phyloP scores from a whole-genome alignment of 2,329 filamentous ascomycete species.

The Trichothecium roseum region DNA sequence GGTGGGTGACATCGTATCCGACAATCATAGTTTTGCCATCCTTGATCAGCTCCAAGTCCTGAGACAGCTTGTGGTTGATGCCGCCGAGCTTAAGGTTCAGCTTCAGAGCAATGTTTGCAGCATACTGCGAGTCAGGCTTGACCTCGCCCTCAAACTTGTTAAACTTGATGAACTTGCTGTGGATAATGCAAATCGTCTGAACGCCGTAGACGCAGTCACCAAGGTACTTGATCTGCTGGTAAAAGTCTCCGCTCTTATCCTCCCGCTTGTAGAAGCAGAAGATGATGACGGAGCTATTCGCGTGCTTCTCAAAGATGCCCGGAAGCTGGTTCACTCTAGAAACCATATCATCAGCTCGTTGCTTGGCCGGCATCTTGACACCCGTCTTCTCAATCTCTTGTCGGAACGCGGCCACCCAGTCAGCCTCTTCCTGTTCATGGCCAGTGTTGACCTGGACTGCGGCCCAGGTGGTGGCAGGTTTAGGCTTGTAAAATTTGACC shows the following conservation, averaged over 20 bases:
- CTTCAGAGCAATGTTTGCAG: constrained; percentile 64
- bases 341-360: background rate
- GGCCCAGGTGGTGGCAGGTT: no score
- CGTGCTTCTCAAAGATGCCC: constrained; percentile 14
- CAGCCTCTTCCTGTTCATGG: constrained; percentile 4
- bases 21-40: constrained; percentile 69
- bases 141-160: constrained; percentile 19
- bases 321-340: constrained; percentile 20
- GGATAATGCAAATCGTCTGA: constrained; percentile 54
- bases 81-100: constrained; percentile 75
- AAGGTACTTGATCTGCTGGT: constrained; percentile 56
- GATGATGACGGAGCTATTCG: constrained; percentile 39
- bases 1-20: constrained; percentile 84
- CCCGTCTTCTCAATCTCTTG: no score
- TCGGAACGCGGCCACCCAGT: no score
- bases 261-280: constrained; percentile 43
- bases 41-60: constrained; percentile 50
- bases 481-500: background rate
- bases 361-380: no score
- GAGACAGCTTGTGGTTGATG: constrained; percentile 53
- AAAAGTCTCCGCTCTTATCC: constrained; percentile 37
- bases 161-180: constrained; percentile 28
- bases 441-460: no score
- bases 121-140: constrained; percentile 29
- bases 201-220: constrained; percentile 60